phyloP scores from a whole-genome alignment of 2,329 filamentous ascomycete species.

The Penicillium sp. region DNA sequence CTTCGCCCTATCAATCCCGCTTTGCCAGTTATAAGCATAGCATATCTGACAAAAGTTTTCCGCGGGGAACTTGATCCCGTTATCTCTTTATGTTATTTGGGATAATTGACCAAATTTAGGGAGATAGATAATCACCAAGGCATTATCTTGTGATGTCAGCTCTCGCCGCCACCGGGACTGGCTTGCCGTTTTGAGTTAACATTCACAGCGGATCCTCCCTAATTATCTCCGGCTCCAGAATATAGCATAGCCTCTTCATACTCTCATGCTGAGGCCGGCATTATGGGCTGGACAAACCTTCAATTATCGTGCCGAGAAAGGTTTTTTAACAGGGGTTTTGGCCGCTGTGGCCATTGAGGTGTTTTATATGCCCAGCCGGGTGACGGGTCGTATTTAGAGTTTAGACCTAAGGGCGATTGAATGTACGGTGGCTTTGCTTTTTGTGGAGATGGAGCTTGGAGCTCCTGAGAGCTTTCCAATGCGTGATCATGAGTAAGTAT shows the following conservation, averaged over 20 bases:
- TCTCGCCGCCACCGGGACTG: slow-evolving; percentile 6
- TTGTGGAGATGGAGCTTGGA: not conserved
- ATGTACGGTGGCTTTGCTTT: not conserved
- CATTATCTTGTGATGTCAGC: slow-evolving; percentile 3
- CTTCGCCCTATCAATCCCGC: not conserved
- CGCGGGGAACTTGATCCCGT: slow-evolving; percentile 8
- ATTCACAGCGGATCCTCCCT: not conserved
- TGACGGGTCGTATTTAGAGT: not conserved
- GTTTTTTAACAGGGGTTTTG: not conserved
- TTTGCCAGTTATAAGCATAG: not conserved
- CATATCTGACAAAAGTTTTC: not conserved
- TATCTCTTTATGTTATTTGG: not conserved
- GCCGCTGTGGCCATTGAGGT: not conserved
- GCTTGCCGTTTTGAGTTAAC: slow-evolving; percentile 12
- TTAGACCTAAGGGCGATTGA: not conserved
- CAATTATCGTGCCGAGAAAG: slow-evolving; percentile 2
- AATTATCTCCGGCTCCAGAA: not conserved
- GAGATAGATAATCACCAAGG: not conserved
- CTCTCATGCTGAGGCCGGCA: not conserved
- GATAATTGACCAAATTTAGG: not conserved
- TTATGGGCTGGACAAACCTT: not conserved
- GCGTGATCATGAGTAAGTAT: not conserved
- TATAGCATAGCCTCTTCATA: not conserved
- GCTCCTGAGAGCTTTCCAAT: too few relatives aligned
- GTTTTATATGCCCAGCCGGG: not conserved